Base-by-base conservation (phyloP, 2,329 filamentous ascomycete species). In the Aspergillus vadensis region DNA sequence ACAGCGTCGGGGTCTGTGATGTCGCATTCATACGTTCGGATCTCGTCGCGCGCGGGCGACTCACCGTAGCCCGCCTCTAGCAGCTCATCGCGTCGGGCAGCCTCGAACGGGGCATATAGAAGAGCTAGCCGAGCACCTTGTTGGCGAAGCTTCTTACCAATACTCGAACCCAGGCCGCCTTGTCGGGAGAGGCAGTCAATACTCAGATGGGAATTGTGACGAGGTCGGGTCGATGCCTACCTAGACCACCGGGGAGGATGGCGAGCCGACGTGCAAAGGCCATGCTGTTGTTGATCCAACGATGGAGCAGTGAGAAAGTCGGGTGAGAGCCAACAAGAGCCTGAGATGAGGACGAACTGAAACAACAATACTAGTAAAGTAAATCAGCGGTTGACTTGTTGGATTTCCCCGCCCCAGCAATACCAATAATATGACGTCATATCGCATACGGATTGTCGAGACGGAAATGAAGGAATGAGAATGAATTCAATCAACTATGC, bases 1-100 rank as follows among this genome's bases (percentile, higher is more conserved):
- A 86, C 80, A 0, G 80, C 79, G 5, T 79, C 74, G 15, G 79
- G 69, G 1, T 78, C 78, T 1, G 81, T 81, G 60, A 84, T 78
- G 64, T 84, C 81, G 71, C 80, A 82, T 69, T 75, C 72, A 39
- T 77, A 75, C 4, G 73, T 69, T 53, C 64, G 66, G 57, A 77
- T 73, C 6, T 67, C 63, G 10, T 73, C 64, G 7, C 60, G 58
- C 36, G 8, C 25, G 38, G 19, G 10, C 5, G 27, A 50, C 4
- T 52, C 57, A 14, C 72, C 72, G 65, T 79, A 82, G 3, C 73
- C 67, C 1, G 70, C 54, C 14, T 72, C 67, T 17, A 82, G 70
- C 0, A 76, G 72, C 39, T 76, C 65, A 21, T 76, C 68, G 17
- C 75, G 74, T 8, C 72, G 72, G 32, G 69, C 57, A 1, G 76